Conservation (phyloP, 768 basidiomycete species). For the Lentinula sp. region DNA sequence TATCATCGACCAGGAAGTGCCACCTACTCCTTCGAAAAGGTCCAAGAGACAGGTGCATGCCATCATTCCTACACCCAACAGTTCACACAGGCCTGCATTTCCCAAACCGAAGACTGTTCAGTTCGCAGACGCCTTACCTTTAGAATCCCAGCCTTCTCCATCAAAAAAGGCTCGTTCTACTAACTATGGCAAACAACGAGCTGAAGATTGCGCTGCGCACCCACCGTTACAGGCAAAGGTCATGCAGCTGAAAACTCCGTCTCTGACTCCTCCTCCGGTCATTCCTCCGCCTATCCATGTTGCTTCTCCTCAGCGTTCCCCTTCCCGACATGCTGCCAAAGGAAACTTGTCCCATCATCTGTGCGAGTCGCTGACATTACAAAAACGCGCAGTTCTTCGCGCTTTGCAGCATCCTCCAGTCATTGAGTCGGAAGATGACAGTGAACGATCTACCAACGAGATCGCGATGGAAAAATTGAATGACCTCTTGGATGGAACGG, state of each 20-base stretch:
- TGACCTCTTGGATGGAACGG: conserved; percentile 66
- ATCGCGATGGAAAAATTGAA: conserved; percentile 51
- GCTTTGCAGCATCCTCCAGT: conserved; percentile 30
- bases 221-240: not conserved
- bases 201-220: not conserved
- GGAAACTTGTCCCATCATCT: conserved; percentile 34
- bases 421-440: conserved; percentile 25
- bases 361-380: conserved; percentile 39
- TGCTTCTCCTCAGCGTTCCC: not conserved
- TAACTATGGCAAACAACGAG: not conserved
- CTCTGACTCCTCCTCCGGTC: conserved; percentile 1
- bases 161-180: not conserved
- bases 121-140: not conserved
- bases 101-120: not conserved
- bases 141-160: not conserved
- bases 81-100: not conserved
- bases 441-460: conserved; percentile 37
- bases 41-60: not conserved
- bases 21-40: not conserved
- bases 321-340: not conserved
- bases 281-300: not conserved
- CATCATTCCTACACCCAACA: not conserved
- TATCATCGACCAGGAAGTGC: not conserved
- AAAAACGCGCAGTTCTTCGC: conserved; percentile 51
- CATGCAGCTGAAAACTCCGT: not conserved